A percentile compares a stretch with the other conserved stretches of the same genome.
These are phyloP conservation scores for Cercospora sp. DNA, from an alignment of 2,329 filamentous ascomycete genomes.

Conservation along the genomic window DNA sequence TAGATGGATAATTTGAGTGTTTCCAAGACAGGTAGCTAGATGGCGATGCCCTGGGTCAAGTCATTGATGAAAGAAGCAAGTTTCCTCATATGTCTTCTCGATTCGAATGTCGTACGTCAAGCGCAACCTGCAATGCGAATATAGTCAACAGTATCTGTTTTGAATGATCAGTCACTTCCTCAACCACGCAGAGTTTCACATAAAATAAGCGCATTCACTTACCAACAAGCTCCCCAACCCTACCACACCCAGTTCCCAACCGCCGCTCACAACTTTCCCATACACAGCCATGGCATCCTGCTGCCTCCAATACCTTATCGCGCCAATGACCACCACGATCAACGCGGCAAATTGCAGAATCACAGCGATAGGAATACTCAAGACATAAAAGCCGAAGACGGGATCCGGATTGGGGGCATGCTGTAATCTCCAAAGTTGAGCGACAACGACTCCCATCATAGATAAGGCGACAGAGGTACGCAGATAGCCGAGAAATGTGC, in stretches of 20 bases:
- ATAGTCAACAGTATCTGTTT: neutral
- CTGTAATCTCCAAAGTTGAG: slow-evolving; percentile 67
- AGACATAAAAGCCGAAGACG: slow-evolving; percentile 59
- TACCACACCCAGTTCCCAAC: slow-evolving; percentile 59
- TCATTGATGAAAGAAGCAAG: neutral
- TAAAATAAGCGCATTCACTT: slow-evolving; percentile 35
- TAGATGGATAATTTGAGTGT: neutral
- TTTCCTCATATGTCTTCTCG: neutral
- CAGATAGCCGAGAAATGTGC: slow-evolving; percentile 73
- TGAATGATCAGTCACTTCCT: neutral
- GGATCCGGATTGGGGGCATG: slow-evolving; percentile 47
- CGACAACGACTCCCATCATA: slow-evolving; percentile 64
- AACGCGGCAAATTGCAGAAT: slow-evolving; percentile 54
- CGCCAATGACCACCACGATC: slow-evolving; percentile 55
- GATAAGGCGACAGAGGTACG: slow-evolving; percentile 69
- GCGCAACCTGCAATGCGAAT: neutral
- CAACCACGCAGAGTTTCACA: neutral
- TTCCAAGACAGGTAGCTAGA: neutral
- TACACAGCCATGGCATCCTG: slow-evolving; percentile 58
- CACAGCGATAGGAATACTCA: slow-evolving; percentile 61
- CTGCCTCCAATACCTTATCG: slow-evolving; percentile 61
- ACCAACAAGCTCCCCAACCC: slow-evolving; percentile 52
- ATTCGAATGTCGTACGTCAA: neutral
- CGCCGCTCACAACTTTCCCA: slow-evolving; percentile 59
- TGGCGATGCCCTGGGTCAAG: neutral